Conservation (phyloP, 2,329 filamentous ascomycete species). For the Bipolaris gigantea region DNA sequence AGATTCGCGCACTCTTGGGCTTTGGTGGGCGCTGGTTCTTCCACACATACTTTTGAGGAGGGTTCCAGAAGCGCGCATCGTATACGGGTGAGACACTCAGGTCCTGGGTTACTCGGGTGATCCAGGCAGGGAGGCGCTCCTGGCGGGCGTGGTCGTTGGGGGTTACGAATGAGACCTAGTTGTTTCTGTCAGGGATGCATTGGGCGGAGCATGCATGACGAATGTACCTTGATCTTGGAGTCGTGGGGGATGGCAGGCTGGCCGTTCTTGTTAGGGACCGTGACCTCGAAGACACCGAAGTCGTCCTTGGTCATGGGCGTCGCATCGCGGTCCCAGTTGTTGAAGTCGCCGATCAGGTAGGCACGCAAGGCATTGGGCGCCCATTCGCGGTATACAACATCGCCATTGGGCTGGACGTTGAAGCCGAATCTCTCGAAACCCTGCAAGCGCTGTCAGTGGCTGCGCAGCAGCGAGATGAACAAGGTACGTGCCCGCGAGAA, state of each 20-base stretch:
- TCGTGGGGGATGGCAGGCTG: conserved; percentile 83
- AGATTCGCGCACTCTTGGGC: conserved; percentile 84
- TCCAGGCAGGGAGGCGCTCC: conserved; percentile 93
- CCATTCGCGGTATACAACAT: conserved; percentile 94
- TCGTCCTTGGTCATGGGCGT: conserved; percentile 85
- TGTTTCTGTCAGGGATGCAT: background rate
- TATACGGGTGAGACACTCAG: conserved; percentile 86
- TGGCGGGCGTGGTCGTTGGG: conserved; percentile 74
- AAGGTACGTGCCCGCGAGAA: conserved; percentile 71
- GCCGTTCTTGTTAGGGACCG: conserved; percentile 71
- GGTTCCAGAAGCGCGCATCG: conserved; percentile 97
- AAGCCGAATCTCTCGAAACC: conserved; percentile 87
- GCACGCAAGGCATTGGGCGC: conserved; percentile 85
- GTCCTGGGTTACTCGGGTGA: conserved; percentile 95
- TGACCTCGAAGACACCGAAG: conserved; percentile 86
- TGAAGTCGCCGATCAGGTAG: conserved; percentile 92
- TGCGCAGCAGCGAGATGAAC: background rate
- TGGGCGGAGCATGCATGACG: background rate
- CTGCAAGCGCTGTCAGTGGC: conserved; percentile 51
- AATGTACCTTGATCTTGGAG: conserved; percentile 86
- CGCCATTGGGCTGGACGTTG: conserved; percentile 77
- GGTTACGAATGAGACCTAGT: conserved; percentile 78
- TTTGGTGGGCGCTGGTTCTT: conserved; percentile 81
- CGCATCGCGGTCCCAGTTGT: conserved; percentile 81
- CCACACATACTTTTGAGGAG: conserved; percentile 81